Base-by-base conservation (phyloP, 306 rosid genomes). In the Castanea crenata region DNA sequence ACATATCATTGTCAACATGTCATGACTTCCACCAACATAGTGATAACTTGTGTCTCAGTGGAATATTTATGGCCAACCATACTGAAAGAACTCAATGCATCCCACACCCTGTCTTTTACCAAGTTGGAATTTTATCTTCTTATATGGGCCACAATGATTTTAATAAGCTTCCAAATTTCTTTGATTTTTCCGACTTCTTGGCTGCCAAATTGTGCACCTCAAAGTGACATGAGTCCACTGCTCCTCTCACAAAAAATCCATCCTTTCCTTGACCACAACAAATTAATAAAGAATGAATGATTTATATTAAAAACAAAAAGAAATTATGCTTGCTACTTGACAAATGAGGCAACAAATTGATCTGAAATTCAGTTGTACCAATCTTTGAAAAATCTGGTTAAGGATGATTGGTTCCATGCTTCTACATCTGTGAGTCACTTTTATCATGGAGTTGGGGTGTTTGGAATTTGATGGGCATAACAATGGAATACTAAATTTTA, bases 41-140 rank as follows among this genome's bases (percentile, higher is more conserved):
- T 89, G 93, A 87, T 90, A 83, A 83, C 71, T 84, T 73, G 57
- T 89, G 98, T 89, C 96, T 88, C 83, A 58, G 87, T 86, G 90
- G 88, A 87, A 81, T 81, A 80, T 89, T 89, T 78, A 85, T 86
- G 87, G 82, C 88, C 92, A 86, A 82, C 91, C 87, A 82, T 80
- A 73, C 80, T 82, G 79, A 74, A 49, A 71, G 77, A 87, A 79
- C 83, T 76, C 76, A 82, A 54, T 78, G 77, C 73, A 82, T 72
- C 78, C 77, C 67, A 32, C 13, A 49, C 75, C 58, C 74, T 82
- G 29, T 77, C 69, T 57, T 74, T 72, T 76, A 80, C 83, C 78
- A 58, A 74, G 83, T 79, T 58, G 82, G 76, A 80, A 56, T 55
- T 74, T 68, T 75, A 80, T 75, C 73, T 35, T 70, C 76, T 72